Evolutionary conservation across 2,329 filamentous ascomycete species (phyloP).

Genomic region (Raffaelea ambrosiae): DNA sequence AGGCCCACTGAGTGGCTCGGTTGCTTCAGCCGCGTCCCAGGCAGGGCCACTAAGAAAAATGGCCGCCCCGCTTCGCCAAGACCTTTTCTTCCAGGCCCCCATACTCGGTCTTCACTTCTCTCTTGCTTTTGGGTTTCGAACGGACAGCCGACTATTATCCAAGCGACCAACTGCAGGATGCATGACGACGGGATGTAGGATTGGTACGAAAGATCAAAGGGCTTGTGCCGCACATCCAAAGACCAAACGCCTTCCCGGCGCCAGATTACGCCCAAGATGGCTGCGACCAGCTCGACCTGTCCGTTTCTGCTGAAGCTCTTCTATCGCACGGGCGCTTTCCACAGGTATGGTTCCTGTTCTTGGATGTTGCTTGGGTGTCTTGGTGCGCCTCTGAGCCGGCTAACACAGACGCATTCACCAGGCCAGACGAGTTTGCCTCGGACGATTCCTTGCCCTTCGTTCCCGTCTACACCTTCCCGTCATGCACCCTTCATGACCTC

Average conservation of each 20-base stretch:
- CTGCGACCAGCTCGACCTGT: conserved; percentile 25
- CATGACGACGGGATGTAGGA: conserved; percentile 7
- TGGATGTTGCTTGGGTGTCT: background rate
- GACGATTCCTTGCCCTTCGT: conserved; percentile 56
- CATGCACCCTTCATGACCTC: conserved; percentile 73
- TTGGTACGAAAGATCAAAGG: background rate
- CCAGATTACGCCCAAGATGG: conserved; percentile 1
- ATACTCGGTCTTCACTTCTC: background rate
- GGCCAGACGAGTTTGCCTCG: conserved; percentile 61
- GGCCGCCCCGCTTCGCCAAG: background rate
- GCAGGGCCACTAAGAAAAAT: background rate
- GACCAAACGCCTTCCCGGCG: too few relatives aligned
- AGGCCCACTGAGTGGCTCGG: too few relatives aligned
- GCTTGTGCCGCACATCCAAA: background rate
- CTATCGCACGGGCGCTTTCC: conserved; percentile 66
- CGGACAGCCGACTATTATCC: too few relatives aligned
- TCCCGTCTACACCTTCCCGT: conserved; percentile 78
- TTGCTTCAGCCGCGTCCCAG: too few relatives aligned
- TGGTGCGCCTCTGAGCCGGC: background rate
- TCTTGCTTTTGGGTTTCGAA: background rate
- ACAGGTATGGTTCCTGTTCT: conserved; percentile 41
- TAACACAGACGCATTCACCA: conserved; percentile 28
- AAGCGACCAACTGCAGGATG: too few relatives aligned
- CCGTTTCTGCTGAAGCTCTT: conserved; percentile 84
- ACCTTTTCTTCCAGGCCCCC: too few relatives aligned